These are phyloP conservation scores for Galerina marginata DNA, from an alignment of 768 basidiomycete genomes.

Conservation along the genomic window DNA sequence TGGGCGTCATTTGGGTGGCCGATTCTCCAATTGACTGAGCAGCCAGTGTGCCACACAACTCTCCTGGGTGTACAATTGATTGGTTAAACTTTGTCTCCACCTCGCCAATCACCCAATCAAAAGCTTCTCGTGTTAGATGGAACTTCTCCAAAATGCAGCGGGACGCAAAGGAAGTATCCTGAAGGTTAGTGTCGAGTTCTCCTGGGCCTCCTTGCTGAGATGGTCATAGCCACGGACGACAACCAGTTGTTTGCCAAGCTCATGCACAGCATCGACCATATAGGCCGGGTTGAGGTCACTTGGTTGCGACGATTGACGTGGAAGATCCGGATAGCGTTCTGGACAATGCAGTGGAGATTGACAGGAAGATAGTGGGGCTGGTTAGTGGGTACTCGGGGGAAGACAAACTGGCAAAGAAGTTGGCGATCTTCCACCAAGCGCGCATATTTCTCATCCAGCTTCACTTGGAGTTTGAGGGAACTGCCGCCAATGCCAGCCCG, in stretches of 20 bases:
- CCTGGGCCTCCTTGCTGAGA: conserved; percentile 78
- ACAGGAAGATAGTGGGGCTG: conserved; percentile 88
- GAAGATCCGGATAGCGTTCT: conserved; percentile 94
- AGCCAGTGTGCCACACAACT: conserved; percentile 98
- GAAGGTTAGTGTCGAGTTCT: conserved; percentile 91
- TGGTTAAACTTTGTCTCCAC: conserved; percentile 96
- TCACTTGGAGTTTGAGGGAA: conserved; percentile 80
- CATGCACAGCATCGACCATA: conserved; percentile 80
- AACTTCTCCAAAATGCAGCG: conserved; percentile 87
- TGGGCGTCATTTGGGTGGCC: conserved; percentile 99
- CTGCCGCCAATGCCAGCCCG: conserved; percentile 89
- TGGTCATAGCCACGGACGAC: conserved; percentile 88
- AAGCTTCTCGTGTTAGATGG: conserved; percentile 91
- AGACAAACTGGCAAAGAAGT: conserved; percentile 76
- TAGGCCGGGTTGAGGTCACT: conserved; percentile 90
- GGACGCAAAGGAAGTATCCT: conserved; percentile 84
- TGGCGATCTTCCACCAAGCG: conserved; percentile 77
- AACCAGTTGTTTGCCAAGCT: conserved; percentile 76
- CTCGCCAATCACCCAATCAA: conserved; percentile 97
- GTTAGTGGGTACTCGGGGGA: conserved; percentile 74
- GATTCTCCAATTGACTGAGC: conserved; percentile 99
- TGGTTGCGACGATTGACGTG: conserved; percentile 91
- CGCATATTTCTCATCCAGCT: conserved; percentile 72
- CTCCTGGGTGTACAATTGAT: conserved; percentile 86
- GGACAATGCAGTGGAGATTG: conserved; percentile 93